These are phyloP conservation scores for Catharanthus roseus DNA, from an alignment of 257 asterid genomes.

Conservation along the genomic window DNA sequence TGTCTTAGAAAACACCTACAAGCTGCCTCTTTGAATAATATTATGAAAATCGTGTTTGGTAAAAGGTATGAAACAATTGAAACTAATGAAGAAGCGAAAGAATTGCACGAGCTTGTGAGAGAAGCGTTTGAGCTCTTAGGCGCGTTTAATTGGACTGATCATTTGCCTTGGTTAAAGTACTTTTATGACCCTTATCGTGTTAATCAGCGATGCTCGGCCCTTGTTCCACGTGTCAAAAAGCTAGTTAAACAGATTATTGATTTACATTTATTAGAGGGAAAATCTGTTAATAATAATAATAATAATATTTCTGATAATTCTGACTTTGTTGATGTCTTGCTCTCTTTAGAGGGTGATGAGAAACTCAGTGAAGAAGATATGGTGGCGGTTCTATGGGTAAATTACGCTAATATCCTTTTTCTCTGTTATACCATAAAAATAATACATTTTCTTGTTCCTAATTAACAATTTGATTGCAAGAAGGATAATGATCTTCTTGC, in stretches of 20 bases:
- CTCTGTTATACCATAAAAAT: neutral
- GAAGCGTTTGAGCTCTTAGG: constrained; percentile 61
- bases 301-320: constrained; percentile 18
- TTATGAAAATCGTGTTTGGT: constrained; percentile 48
- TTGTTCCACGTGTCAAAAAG: constrained; percentile 36
- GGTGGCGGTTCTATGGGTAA: constrained; percentile 82
- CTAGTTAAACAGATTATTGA: constrained; percentile 35
- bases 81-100: constrained; percentile 27
- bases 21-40: constrained; percentile 39
- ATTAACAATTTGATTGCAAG: too few species aligned
- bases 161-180: constrained; percentile 47
- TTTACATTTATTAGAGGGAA: constrained; percentile 24
- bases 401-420: neutral
- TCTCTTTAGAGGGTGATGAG: constrained; percentile 65
- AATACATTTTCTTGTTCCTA: too few species aligned
- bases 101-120: constrained; percentile 38
- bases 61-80: constrained; percentile 28
- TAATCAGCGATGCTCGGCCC: constrained; percentile 30
- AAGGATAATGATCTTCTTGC: constrained; percentile 1
- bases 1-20: constrained; percentile 41
- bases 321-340: constrained; percentile 66
- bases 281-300: constrained; percentile 6
- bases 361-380: constrained; percentile 66
- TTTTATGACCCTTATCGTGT: constrained; percentile 42
- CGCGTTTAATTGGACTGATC: constrained; percentile 55